phyloP scores from a whole-genome alignment of 2,329 filamentous ascomycete genomes.

The Dactylonectria estremocensis region DNA sequence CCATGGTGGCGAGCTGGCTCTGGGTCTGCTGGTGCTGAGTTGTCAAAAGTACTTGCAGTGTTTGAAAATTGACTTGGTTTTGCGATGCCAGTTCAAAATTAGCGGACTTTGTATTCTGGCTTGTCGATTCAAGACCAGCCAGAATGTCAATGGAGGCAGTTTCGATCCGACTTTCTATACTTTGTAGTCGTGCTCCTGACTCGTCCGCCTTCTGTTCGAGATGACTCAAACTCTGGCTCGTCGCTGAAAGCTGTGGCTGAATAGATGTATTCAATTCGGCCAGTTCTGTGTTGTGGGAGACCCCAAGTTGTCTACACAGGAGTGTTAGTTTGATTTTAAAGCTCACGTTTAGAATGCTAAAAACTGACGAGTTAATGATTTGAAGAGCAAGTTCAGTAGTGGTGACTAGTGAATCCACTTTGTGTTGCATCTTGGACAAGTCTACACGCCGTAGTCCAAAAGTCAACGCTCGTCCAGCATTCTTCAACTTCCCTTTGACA shows the following conservation, averaged over 20 bases:
- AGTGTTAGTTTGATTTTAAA: not conserved
- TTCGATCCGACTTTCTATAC: not conserved
- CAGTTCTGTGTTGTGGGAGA: conserved; percentile 9
- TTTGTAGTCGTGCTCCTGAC: not conserved
- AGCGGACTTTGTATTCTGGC: not conserved
- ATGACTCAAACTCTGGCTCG: not conserved
- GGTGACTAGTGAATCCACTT: not conserved
- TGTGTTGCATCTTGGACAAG: conserved; percentile 8
- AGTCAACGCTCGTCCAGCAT: not conserved
- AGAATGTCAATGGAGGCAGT: not conserved
- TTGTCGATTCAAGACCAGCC: not conserved
- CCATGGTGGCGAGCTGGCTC: not conserved
- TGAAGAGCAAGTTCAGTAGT: conserved; percentile 12
- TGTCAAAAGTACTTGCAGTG: not conserved
- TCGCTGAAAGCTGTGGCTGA: not conserved
- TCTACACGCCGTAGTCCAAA: conserved; percentile 9
- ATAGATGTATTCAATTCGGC: not conserved
- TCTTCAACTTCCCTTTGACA: conserved; percentile 10
- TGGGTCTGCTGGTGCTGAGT: conserved; percentile 8
- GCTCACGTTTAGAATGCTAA: too few species aligned
- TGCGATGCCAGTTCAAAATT: not conserved
- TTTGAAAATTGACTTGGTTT: not conserved
- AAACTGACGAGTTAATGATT: conserved; percentile 18
- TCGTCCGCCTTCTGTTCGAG: not conserved
- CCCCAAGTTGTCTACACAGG: not conserved